Evolutionary conservation across 2,329 filamentous ascomycete species (phyloP).

Genomic region (Fusarium sp.): DNA sequence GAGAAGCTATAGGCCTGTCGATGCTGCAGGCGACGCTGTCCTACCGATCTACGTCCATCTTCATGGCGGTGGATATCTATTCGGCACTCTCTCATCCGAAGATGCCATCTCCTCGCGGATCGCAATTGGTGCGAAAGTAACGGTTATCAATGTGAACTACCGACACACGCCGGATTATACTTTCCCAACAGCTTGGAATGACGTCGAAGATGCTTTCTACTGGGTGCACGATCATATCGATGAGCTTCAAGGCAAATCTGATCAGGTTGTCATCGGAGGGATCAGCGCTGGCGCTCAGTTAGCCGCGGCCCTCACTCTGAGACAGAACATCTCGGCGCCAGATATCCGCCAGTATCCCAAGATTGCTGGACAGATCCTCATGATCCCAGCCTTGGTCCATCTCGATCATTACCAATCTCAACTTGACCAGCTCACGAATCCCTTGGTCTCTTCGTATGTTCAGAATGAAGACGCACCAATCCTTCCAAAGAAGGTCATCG

Average conservation of each 20-base stretch:
- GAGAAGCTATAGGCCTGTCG: conserved; percentile 16
- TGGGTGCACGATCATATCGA: conserved; percentile 55
- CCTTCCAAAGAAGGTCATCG: conserved; percentile 46
- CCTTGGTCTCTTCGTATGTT: conserved; percentile 51
- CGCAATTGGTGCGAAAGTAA: conserved; percentile 50
- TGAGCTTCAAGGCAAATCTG: not conserved
- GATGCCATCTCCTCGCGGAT: conserved; percentile 60
- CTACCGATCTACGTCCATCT: conserved; percentile 61
- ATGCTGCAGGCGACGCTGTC: conserved; percentile 38
- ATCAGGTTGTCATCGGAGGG: conserved; percentile 54
- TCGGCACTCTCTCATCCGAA: conserved; percentile 61
- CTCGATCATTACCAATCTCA: conserved; percentile 33
- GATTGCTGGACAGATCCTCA: conserved; percentile 60
- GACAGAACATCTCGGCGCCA: conserved; percentile 45
- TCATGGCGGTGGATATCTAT: conserved; percentile 64
- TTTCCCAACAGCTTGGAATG: conserved; percentile 62
- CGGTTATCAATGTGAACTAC: conserved; percentile 66
- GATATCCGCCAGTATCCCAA: conserved; percentile 22
- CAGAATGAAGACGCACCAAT: conserved; percentile 59
- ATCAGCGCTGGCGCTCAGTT: conserved; percentile 57
- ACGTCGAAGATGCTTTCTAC: conserved; percentile 61
- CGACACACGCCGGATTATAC: conserved; percentile 63
- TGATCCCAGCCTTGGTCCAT: conserved; percentile 55
- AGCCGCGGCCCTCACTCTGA: conserved; percentile 48
- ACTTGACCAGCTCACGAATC: conserved; percentile 46